These are phyloP conservation scores for Malus sylvestris DNA, from an alignment of 306 rosid genomes.

Conservation along the genomic window DNA sequence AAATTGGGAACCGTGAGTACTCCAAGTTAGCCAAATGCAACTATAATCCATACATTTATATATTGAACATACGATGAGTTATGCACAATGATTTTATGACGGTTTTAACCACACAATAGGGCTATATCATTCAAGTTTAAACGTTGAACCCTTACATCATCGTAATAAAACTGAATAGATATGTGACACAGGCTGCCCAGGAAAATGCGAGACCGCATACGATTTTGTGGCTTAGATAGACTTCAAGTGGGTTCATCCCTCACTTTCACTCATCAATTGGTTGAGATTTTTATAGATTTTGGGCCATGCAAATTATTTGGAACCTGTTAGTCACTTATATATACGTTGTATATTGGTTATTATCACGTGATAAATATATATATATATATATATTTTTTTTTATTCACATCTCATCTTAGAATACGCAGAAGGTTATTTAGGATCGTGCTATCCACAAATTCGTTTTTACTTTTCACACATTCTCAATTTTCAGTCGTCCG, in stretches of 20 bases:
- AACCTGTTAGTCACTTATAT: background rate
- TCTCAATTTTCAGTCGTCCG: no score
- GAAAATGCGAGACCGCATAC: background rate
- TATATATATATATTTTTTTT: background rate
- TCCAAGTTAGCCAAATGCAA: background rate
- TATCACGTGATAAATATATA: background rate
- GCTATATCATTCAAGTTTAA: no score
- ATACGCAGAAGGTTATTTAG: background rate
- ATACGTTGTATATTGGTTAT: background rate
- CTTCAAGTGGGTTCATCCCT: background rate
- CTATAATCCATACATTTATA: background rate
- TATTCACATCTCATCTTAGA: background rate
- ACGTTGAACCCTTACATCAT: no score
- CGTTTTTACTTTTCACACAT: no score
- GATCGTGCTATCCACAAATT: no score
- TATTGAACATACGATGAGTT: no score
- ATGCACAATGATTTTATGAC: no score
- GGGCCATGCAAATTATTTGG: background rate
- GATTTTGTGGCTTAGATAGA: background rate
- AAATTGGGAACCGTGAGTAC: background rate
- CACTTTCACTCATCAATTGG: background rate
- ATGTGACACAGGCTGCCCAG: background rate
- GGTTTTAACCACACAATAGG: no score
- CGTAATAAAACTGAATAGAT: background rate
- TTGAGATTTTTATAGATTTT: background rate